Base-by-base conservation (phyloP, 805 yeast species). In the Debaryomyces castellii region DNA sequence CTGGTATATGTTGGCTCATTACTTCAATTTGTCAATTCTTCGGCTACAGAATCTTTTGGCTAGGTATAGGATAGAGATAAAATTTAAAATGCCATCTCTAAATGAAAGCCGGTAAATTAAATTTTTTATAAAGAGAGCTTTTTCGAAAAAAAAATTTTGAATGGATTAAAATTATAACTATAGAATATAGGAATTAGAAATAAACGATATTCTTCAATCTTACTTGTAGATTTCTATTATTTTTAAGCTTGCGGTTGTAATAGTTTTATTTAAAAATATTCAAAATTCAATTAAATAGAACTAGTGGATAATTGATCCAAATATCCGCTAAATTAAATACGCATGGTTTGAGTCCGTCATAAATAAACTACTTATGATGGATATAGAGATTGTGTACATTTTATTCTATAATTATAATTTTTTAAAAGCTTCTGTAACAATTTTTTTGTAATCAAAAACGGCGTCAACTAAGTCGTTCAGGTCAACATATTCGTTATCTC, bases 401-500 rank as follows among this genome's bases (percentile, higher is more conserved):
- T 20, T 14, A n/a, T 27, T 30, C 38, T 34, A 4, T 32, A 11
- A 9, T 14, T 20, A 7, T 34, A 18, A 34, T 4, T 18, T 34
- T n/a, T 24, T 28, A 33, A 63, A 52, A 18, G 47, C 34, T 52
- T 55, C 51, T 39, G 51, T 36, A 11, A 77, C 66, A 49, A 82
- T 56, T 34, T 56, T 60, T 54, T 76, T 75, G 66, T 78, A 80
- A 9, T 82, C 87, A 1, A 60, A 74, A 16, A 83, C 78, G 7
- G 85, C 80, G 17, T 65, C 62, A 8, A 63, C 46, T 45, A 83
- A 63, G 51, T 80, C 83, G 3, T 55, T 55, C 33, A 75, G 64
- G 2, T 73, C 69, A 14, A 83, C 77, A 47, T 62, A 75, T 62
- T 83, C 88, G 44, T 78, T 59, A 45, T 73, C 82, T 6, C 80